Evolutionary conservation across 2,329 filamentous ascomycete genomes (phyloP), one percentile per base, ranked within the genome.

Genomic region (Fusarium sp.): DNA sequence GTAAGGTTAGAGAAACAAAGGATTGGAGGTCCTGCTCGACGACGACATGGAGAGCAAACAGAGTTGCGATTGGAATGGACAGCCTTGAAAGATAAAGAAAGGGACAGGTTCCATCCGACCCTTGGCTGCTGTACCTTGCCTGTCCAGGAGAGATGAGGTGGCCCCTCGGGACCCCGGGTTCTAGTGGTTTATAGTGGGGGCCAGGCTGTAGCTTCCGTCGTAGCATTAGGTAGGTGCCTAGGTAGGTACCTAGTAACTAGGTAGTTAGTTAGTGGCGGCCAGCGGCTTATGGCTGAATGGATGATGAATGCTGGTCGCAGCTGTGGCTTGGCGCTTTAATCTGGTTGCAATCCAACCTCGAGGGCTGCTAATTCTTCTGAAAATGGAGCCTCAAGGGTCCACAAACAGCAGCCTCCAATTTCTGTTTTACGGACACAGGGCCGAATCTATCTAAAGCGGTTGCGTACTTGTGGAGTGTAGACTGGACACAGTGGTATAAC

Each of bases 111-210:
- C 45, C 22, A 33, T 53, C 45, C 22, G 25, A 25, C 25, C 25
- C 40, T 37, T 53, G 50, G 40, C 50, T 43, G 33, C 37, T 25
- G 37, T 30, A 43, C 54, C 46, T 43, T 37, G 47, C 10, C 27
- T 30, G 41, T 20, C 25, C 51, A 63, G 61, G 61, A 64, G 61
- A 64, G 61, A 64, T 64, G 62, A 69, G 62, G 67, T 69, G 66
- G 65, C 66, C 49, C 54, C 56, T 69, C 53, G 56, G 52, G 65
- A 69, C 56, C 65, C 61, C 56, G 52, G 65, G 59, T 59, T 61
- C 41, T 45, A 51, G 35, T 35, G 8, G 33, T n/a, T 35, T 35
- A n/a, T 35, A 35, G 53, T 68, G 58, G 39, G 63, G 61, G 45
- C 45, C 17, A 64, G 37, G 58, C 27, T 45, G 58, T 64, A 64